Evolutionary conservation across 805 yeast genomes (phyloP), one percentile per base, ranked within the genome.

Genomic region (Candida taoyuanica): DNA sequence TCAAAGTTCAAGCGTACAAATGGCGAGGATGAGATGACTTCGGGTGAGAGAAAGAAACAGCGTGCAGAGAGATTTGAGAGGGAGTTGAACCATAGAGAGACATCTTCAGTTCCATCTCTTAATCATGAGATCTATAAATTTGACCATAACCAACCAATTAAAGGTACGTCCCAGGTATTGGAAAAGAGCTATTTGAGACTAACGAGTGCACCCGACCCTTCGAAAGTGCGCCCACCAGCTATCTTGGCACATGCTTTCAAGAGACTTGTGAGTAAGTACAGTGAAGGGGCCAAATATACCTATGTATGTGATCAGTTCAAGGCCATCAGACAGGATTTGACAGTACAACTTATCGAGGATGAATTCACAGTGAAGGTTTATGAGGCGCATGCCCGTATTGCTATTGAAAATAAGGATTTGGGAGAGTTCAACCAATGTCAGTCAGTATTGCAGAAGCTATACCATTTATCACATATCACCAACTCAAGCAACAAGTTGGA

Each of bases 401-500:
- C 97, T 0, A 71, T 91, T 27, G 83, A 79, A 49, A 80, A 83
- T 54, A 71, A 74, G 29, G 98, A 91, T 59, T 63, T 91, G 46
- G 97, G 97, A 8, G 98, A 93, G 59, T 88, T 85, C 59, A 93
- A 93, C 63, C 97, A 91, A 59, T 93, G 98, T 58, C 95, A 85
- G 59, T 77, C 94, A 13, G 86, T 87, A 51, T 63, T 93, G 35
- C 75, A 75, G 46, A 67, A 72, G 31, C 64, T 89, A 17, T 89
- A 82, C 54, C 73, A 66, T 19, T 50, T 52, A 17, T 64, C 65
- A 5, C 59, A 62, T 7, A 55, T 63, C n/a, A 50, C 48, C 23
- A 53, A 56, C 4, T 63, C 67, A 9, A 57, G 65, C 12, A 65
- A 66, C 39, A 61, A 68, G 47, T 64, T 70, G 33, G 96, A 89